Evolutionary conservation across 2,329 filamentous ascomycete species (phyloP).

Genomic region (Botryotinia narcissicola): DNA sequence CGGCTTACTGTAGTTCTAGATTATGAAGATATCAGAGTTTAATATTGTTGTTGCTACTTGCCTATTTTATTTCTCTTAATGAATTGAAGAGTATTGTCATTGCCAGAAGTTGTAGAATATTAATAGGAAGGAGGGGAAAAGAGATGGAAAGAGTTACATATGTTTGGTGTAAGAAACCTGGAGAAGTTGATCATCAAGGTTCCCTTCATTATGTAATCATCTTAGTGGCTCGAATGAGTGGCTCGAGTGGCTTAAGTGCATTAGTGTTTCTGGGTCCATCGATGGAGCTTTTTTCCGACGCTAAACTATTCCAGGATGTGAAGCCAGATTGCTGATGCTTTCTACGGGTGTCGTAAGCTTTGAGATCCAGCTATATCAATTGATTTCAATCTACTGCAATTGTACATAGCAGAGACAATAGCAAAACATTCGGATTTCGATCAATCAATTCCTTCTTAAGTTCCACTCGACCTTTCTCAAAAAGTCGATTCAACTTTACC

Average conservation of each 20-base stretch:
- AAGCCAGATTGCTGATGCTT: conserved; percentile 28
- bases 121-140: not conserved
- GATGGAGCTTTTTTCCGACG: conserved; percentile 22
- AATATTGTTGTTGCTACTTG: not conserved
- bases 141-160: not conserved
- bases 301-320: conserved; percentile 12
- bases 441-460: conserved; percentile 1
- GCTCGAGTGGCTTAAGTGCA: not conserved
- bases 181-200: conserved; percentile 3
- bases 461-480: no score
- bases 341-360: conserved; percentile 23
- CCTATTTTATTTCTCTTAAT: not conserved
- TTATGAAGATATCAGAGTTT: not conserved
- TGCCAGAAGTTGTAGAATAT: not conserved
- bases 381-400: not conserved
- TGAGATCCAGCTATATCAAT: not conserved
- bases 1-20: not conserved
- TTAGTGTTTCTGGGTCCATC: conserved; percentile 21
- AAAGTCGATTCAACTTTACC: not conserved
- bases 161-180: not conserved
- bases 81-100: not conserved
- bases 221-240: not conserved
- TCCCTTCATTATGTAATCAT: conserved; percentile 14
- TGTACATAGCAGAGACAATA: not conserved
- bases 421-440: not conserved